A percentile compares a stretch with the other conserved stretches of the same genome.
Evolutionary conservation across 2,329 filamentous ascomycete genomes (phyloP).

Genomic region (Macrophomina tecta): DNA sequence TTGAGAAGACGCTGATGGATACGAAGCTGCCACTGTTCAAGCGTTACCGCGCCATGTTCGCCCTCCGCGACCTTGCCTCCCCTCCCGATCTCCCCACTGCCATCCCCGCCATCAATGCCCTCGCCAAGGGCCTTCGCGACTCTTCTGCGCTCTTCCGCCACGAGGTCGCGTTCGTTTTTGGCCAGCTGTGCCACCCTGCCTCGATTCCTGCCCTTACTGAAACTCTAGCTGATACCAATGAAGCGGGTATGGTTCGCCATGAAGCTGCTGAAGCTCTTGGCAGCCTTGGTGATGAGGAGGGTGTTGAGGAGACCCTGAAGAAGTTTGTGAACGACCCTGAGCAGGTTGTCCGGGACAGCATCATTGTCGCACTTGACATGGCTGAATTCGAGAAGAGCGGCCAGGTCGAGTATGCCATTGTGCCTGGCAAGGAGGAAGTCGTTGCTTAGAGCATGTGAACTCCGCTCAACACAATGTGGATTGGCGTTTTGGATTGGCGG

Average conservation of each 20-base stretch:
- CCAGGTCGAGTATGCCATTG: slow-evolving; percentile 87
- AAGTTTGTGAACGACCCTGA: slow-evolving; percentile 88
- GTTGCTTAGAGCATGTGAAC: slow-evolving; percentile 30
- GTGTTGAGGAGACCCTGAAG: slow-evolving; percentile 85
- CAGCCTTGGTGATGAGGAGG: slow-evolving; percentile 89
- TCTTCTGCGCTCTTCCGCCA: slow-evolving; percentile 93
- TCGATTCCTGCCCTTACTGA: slow-evolving; percentile 88
- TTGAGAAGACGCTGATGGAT: slow-evolving; percentile 81
- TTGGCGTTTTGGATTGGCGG: slow-evolving; percentile 25
- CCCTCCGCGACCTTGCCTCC: slow-evolving; percentile 90
- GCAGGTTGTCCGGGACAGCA: slow-evolving; percentile 90
- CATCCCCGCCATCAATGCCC: slow-evolving; percentile 81
- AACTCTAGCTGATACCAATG: slow-evolving; percentile 76
- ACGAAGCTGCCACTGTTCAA: slow-evolving; percentile 81
- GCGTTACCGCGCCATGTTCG: slow-evolving; percentile 97
- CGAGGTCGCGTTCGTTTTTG: slow-evolving; percentile 98
- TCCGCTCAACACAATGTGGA: background rate
- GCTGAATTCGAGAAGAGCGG: slow-evolving; percentile 93
- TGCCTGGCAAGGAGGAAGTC: slow-evolving; percentile 60
- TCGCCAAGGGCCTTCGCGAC: slow-evolving; percentile 85
- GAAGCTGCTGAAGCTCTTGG: slow-evolving; percentile 96
- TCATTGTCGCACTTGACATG: slow-evolving; percentile 96
- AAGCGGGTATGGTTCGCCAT: slow-evolving; percentile 96
- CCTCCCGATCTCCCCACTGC: slow-evolving; percentile 91
- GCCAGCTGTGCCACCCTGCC: slow-evolving; percentile 93